Percentiles rank a stretch among this genome's conserved stretches.
Evolutionary conservation across 805 yeast species (phyloP).

Genomic region (Ogataea allantospora): DNA sequence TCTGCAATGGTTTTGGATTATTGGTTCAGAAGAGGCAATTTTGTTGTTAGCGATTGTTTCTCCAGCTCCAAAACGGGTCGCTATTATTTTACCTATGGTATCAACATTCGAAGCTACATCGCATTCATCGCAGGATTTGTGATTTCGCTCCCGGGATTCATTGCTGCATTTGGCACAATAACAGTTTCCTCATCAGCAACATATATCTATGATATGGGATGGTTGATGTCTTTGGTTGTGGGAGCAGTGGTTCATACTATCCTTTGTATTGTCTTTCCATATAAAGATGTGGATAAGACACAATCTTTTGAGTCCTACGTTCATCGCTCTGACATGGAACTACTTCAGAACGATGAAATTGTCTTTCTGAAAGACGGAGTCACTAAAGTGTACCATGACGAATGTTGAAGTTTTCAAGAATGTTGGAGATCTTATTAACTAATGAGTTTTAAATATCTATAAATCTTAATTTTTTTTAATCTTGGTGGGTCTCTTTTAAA

Average conservation of each 20-base stretch:
- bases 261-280: constrained; percentile 4
- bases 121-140: constrained; percentile 8
- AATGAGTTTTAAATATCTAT: too few species aligned
- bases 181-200: constrained; percentile 8
- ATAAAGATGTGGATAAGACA: constrained; percentile 4
- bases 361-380: not conserved
- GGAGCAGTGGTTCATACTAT: constrained; percentile 4
- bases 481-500: too few species aligned
- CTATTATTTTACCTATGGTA: constrained; percentile 17
- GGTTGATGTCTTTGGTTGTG: constrained; percentile 7
- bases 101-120: constrained; percentile 6
- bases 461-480: too few species aligned
- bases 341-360: not conserved
- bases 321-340: not conserved
- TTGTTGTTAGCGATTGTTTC: constrained; percentile 18
- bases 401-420: too few species aligned
- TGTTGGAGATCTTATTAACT: too few species aligned
- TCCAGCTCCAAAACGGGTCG: constrained; percentile 14
- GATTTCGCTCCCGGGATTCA: constrained; percentile 8
- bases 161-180: constrained; percentile 5
- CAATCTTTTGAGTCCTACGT: constrained; percentile 5
- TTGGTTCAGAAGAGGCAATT: constrained; percentile 19
- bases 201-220: constrained; percentile 6
- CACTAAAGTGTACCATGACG: not conserved
- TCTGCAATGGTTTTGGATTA: constrained; percentile 22